Conservation (phyloP, 169 alveolate species). For the Babesia bigemina region DNA sequence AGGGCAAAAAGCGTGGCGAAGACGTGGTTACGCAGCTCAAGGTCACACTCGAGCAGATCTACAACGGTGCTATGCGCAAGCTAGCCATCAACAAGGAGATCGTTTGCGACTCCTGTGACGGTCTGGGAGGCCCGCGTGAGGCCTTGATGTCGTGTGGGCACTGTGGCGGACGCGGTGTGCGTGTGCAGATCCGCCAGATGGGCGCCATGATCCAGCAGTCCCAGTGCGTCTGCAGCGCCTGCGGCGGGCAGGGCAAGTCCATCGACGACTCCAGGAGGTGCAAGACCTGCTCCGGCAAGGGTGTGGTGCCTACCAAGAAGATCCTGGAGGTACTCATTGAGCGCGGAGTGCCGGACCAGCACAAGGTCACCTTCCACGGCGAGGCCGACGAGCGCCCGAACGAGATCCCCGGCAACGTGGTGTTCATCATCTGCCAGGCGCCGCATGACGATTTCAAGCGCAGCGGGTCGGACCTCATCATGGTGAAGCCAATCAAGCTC, state of each 20-base stretch:
- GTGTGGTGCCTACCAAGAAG: slow-evolving; percentile 88
- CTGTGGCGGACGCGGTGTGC: slow-evolving; percentile 94
- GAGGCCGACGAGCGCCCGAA: slow-evolving; percentile 97
- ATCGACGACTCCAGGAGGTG: slow-evolving; percentile 88
- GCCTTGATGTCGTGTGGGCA: slow-evolving; percentile 88
- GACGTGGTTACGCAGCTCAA: slow-evolving; percentile 88
- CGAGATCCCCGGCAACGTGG: slow-evolving; percentile 93
- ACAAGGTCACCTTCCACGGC: slow-evolving; percentile 90
- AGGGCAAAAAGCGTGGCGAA: slow-evolving; percentile 88
- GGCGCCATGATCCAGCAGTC: slow-evolving; percentile 92
- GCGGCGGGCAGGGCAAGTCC: slow-evolving; percentile 90
- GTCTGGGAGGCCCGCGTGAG: slow-evolving; percentile 95
- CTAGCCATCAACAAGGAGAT: slow-evolving; percentile 92
- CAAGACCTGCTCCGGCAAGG: slow-evolving; percentile 88
- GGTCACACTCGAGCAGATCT: slow-evolving; percentile 95
- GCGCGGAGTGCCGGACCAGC: slow-evolving; percentile 94
- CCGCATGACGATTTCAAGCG: slow-evolving; percentile 91
- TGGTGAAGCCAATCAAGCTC: slow-evolving; percentile 87
- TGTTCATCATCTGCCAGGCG: slow-evolving; percentile 84
- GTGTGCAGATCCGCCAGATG: slow-evolving; percentile 85
- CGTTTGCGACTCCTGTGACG: slow-evolving; percentile 94
- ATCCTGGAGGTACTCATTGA: slow-evolving; percentile 91
- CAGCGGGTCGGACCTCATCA: slow-evolving; percentile 92
- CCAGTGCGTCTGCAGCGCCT: slow-evolving; percentile 88
- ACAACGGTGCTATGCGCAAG: slow-evolving; percentile 93